Percentiles rank a stretch among this genome's conserved stretches.
Conservation (phyloP, 1,284 basidiomycete genomes). For the Gymnopus androsaceus region DNA sequence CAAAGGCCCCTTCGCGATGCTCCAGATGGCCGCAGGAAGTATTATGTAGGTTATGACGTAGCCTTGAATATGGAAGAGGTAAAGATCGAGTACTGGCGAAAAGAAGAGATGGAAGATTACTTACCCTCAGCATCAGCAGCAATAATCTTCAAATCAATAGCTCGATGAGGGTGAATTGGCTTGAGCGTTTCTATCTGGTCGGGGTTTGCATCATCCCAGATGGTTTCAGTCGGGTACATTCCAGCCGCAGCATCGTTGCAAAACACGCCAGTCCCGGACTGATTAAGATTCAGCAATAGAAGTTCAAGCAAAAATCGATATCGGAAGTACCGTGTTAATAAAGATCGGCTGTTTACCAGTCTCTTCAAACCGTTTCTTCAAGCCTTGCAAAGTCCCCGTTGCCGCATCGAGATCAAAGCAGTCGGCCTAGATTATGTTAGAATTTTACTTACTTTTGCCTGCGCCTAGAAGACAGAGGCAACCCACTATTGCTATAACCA, state of each 20-base stretch:
- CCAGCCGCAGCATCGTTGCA: slow-evolving; percentile 38
- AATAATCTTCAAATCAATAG: slow-evolving; percentile 34
- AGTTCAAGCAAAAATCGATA: no score
- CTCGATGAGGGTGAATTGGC: slow-evolving; percentile 35
- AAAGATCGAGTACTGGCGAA: not conserved
- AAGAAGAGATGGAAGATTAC: not conserved
- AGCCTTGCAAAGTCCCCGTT: slow-evolving; percentile 44
- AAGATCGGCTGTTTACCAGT: slow-evolving; percentile 45
- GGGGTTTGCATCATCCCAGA: slow-evolving; percentile 40
- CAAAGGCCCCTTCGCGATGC: slow-evolving; percentile 41
- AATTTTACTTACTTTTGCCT: no score
- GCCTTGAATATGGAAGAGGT: slow-evolving; percentile 31
- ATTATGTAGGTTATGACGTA: slow-evolving; percentile 47
- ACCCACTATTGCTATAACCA: slow-evolving; percentile 36
- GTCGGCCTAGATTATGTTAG: slow-evolving; percentile 36
- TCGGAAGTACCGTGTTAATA: slow-evolving; percentile 59
- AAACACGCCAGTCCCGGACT: slow-evolving; percentile 33
- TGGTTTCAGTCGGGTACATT: slow-evolving; percentile 27
- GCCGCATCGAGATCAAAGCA: slow-evolving; percentile 41
- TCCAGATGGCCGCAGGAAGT: slow-evolving; percentile 49
- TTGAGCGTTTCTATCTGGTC: slow-evolving; percentile 40
- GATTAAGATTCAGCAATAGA: no score
- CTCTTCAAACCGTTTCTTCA: slow-evolving; percentile 42
- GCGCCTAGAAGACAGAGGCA: slow-evolving; percentile 7
- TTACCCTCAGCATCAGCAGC: slow-evolving; percentile 38